Evolutionary conservation across 768 basidiomycete species (phyloP).

Genomic region (Megacollybia marginata): DNA sequence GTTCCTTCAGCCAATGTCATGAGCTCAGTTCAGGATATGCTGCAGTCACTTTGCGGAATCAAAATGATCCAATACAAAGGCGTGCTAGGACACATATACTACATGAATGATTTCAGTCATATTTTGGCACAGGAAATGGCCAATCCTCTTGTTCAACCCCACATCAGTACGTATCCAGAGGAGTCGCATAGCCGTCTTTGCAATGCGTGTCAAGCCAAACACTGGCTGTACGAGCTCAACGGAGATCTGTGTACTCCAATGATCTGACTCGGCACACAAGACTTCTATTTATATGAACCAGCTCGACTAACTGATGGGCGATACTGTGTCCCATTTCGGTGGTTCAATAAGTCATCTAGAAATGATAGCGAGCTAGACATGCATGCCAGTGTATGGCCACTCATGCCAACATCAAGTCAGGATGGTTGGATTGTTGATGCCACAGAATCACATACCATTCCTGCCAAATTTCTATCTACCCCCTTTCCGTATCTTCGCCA

Average conservation of each 20-base stretch:
- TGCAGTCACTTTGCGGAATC: conserved; percentile 12
- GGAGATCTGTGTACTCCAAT: conserved; percentile 18
- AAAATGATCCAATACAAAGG: conserved; percentile 10
- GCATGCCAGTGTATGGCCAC: conserved; percentile 13
- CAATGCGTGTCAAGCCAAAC: conserved; percentile 16
- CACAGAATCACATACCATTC: conserved; percentile 4
- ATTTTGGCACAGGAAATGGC: conserved; percentile 32
- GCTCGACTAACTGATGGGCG: conserved; percentile 9
- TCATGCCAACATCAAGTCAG: background rate
- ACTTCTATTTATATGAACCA: conserved; percentile 24
- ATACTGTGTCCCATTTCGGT: conserved; percentile 17
- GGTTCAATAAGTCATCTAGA: conserved; percentile 10
- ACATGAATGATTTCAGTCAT: conserved; percentile 11
- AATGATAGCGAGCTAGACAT: background rate
- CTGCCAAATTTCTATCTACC: conserved; percentile 2
- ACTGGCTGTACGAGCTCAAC: conserved; percentile 22
- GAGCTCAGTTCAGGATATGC: conserved; percentile 3
- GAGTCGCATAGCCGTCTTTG: conserved; percentile 14
- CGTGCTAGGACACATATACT: conserved; percentile 11
- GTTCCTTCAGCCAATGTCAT: conserved; percentile 1
- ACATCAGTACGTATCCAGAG: conserved; percentile 26
- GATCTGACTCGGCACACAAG: conserved; percentile 11
- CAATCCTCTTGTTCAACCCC: conserved; percentile 24
- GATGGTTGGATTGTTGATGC: conserved; percentile 13
- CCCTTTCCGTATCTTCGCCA: conserved; percentile 2